Conservation (phyloP, 371 early-diverging fungal species). For the Ordospora pajunii region DNA sequence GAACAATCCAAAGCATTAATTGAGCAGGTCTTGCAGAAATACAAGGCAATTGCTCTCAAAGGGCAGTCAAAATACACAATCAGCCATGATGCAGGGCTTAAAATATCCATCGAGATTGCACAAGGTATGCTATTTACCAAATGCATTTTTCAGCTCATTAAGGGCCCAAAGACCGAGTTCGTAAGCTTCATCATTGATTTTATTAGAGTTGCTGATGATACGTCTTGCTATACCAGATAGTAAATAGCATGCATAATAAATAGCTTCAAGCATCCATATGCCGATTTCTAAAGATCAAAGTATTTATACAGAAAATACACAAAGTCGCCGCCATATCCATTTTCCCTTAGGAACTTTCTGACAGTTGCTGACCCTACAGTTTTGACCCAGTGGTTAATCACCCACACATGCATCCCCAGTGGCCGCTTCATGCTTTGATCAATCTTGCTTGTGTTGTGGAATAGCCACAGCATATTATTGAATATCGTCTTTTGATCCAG, state of each 20-base stretch:
- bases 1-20: not conserved
- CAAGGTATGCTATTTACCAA: not conserved
- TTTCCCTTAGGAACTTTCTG: not conserved
- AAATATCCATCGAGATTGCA: not conserved
- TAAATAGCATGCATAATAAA: not conserved
- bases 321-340: not conserved
- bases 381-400: not conserved
- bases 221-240: not conserved
- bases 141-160: not conserved
- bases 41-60: not conserved
- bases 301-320: conserved; percentile 8
- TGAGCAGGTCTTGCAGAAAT: not conserved
- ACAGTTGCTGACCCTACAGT: conserved; percentile 4
- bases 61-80: not conserved
- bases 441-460: not conserved
- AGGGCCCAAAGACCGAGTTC: not conserved
- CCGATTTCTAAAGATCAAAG: not conserved
- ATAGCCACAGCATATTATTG: conserved; percentile 5
- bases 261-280: not conserved
- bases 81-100: not conserved
- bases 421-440: not conserved
- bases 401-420: conserved; percentile 12
- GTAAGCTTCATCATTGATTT: not conserved
- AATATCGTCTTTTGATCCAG: not conserved
- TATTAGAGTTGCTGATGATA: not conserved